These are phyloP conservation scores for Tetracentron sinense DNA, from an alignment of 164 flowering plant species.

Conservation along the genomic window DNA sequence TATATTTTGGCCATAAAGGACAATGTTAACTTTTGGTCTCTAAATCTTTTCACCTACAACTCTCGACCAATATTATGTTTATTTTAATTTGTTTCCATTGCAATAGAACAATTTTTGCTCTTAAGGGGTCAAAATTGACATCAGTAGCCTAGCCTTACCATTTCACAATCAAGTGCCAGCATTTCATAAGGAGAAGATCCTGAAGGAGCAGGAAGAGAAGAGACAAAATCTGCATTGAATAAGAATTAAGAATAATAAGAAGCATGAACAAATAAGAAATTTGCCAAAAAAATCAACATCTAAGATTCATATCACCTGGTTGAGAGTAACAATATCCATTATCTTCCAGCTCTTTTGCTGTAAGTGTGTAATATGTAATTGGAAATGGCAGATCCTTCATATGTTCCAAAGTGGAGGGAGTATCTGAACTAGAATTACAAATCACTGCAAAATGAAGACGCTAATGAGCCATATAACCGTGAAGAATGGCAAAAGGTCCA, in stretches of 20 bases:
- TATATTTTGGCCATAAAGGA: too few species aligned
- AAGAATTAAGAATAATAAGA: too few species aligned
- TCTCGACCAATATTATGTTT: background rate
- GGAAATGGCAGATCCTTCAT: slow-evolving; percentile 71
- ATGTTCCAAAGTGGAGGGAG: slow-evolving; percentile 16
- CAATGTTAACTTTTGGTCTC: too few species aligned
- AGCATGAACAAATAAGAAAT: slow-evolving; percentile 2
- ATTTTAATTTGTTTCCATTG: background rate
- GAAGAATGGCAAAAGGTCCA: background rate
- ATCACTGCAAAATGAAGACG: slow-evolving; percentile 25
- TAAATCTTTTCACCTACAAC: too few species aligned
- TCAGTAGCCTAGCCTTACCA: slow-evolving; percentile 53
- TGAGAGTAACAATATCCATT: slow-evolving; percentile 61
- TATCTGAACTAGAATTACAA: slow-evolving; percentile 15
- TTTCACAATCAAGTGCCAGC: slow-evolving; percentile 94
- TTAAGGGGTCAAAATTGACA: background rate
- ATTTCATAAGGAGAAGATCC: slow-evolving; percentile 60
- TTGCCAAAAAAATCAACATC: background rate
- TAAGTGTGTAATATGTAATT: slow-evolving; percentile 76
- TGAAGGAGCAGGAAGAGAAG: slow-evolving; percentile 68
- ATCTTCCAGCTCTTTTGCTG: slow-evolving; percentile 72
- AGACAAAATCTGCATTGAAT: slow-evolving; percentile 53
- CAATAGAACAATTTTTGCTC: background rate
- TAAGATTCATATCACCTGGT: slow-evolving; percentile 40
- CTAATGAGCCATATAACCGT: background rate